Base-by-base conservation (phyloP, 179 eudicot genomes). In the Nepenthes alata region DNA sequence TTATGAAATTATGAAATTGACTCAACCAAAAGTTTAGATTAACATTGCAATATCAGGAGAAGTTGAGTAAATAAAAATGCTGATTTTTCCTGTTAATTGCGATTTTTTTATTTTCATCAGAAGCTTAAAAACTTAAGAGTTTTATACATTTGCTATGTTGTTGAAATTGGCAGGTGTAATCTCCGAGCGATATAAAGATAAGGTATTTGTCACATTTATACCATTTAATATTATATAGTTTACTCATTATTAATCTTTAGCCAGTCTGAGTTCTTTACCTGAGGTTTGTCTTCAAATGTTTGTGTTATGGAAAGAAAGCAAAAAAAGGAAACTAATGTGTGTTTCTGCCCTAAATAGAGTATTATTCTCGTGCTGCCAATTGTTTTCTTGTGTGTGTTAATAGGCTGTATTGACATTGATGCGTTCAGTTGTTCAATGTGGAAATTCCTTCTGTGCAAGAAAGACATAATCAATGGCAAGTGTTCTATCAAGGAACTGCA, bases 401-500 rank as follows among this genome's bases (percentile, higher is more conserved):
- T 54, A 3, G 55, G 13, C 66, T 11, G 11, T 52, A 39, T 53
- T 52, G 11, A 10, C 10, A 58, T 38, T 67, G 59, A 52, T 73
- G 11, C 58, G 12, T 61, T 56, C 73, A 91, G 98, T 75, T 89
- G 59, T 55, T 41, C 13, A 63, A 67, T 59, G 77, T 66, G 39
- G 68, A 75, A 57, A 70, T 64, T 25, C 69, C 82, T 8, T 72
- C 73, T 11, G 73, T 13, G 50, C 47, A 62, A 53, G 91, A 83
- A 74, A 77, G 72, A 60, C 65, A 58, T 45, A 66, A 77, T 11
- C 70, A 80, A 79, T 77, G 95, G 86, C 67, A 74, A 67, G 79
- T 72, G 35, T 91, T 91, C 77, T 91, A 91, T 64, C 74, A 66
- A 58, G 86, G 90, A 57, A 81, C 80, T 37, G 81, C 85, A 44